Evolutionary conservation across 1,284 basidiomycete genomes (phyloP).

Genomic region (Megacollybia platyphylla): DNA sequence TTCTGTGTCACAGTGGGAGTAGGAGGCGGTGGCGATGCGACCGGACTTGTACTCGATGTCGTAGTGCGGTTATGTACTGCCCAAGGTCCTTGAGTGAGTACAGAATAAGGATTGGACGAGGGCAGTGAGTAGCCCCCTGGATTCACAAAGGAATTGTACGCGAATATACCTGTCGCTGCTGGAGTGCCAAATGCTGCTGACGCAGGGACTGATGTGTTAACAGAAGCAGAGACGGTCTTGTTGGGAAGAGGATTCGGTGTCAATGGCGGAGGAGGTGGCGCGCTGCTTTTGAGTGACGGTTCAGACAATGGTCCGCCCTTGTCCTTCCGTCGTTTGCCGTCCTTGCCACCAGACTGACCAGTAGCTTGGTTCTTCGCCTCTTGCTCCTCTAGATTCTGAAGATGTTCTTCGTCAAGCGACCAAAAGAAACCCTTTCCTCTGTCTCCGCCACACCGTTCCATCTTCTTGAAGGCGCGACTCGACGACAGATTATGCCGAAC

Average conservation of each 20-base stretch:
- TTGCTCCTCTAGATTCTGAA: constrained; percentile 56
- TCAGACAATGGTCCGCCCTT: constrained; percentile 33
- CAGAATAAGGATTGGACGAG: constrained; percentile 25
- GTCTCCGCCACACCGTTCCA: constrained; percentile 73
- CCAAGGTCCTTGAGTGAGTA: constrained; percentile 11
- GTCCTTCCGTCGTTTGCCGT: constrained; percentile 38
- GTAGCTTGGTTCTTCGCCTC: constrained; percentile 37
- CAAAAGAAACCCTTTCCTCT: constrained; percentile 85
- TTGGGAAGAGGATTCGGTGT: constrained; percentile 44
- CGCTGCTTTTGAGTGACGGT: constrained; percentile 51
- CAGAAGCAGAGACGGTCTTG: constrained; percentile 8
- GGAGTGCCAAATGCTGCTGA: neutral
- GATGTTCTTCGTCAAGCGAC: constrained; percentile 69
- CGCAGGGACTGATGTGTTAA: neutral
- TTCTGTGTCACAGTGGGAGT: neutral
- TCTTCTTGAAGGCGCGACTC: constrained; percentile 78
- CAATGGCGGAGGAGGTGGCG: constrained; percentile 47
- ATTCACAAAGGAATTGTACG: constrained; percentile 18
- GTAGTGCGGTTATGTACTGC: neutral
- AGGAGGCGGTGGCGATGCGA: constrained; percentile 1
- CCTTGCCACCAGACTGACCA: constrained; percentile 20
- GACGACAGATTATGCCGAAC: constrained; percentile 88
- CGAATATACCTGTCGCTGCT: constrained; percentile 14
- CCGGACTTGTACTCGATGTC: neutral
- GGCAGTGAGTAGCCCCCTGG: constrained; percentile 12